Conservation (phyloP, 495 filamentous ascomycete genomes). For the Penicillium salamii region DNA sequence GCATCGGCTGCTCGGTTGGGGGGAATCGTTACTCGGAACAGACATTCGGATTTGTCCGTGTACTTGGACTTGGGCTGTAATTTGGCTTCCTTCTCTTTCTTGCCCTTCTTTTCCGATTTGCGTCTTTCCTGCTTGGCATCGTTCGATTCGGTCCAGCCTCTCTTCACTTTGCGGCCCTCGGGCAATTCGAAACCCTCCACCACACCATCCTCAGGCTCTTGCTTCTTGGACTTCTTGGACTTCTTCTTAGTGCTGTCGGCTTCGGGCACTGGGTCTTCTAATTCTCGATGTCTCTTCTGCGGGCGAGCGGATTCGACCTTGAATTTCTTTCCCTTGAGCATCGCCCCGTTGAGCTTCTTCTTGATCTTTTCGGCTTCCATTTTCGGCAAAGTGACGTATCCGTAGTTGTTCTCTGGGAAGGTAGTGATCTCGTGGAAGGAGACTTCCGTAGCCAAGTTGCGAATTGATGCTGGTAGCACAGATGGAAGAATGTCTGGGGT, state of each 20-base stretch:
- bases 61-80: constrained; percentile 68
- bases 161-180: constrained; percentile 72
- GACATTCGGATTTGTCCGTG: constrained; percentile 70
- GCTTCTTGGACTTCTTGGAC: constrained; percentile 63
- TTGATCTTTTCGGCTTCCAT: constrained; percentile 83
- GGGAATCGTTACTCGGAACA: constrained; percentile 81
- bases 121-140: constrained; percentile 49
- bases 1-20: constrained; percentile 44
- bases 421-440: constrained; percentile 81
- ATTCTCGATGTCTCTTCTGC: constrained; percentile 43
- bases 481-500: constrained; percentile 65
- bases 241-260: constrained; percentile 36
- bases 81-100: constrained; percentile 52
- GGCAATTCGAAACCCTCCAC: constrained; percentile 71
- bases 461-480: constrained; percentile 65
- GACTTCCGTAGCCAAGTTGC: constrained; percentile 66
- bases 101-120: constrained; percentile 40
- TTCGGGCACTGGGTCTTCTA: constrained; percentile 20
- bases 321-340: constrained; percentile 82
- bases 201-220: constrained; percentile 56
- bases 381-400: constrained; percentile 76
- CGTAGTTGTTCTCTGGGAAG: constrained; percentile 87
- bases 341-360: constrained; percentile 88
- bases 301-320: constrained; percentile 75
- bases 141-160: constrained; percentile 80